Base-by-base conservation (phyloP, 129 eudicot species). In the Solidago caesia region DNA sequence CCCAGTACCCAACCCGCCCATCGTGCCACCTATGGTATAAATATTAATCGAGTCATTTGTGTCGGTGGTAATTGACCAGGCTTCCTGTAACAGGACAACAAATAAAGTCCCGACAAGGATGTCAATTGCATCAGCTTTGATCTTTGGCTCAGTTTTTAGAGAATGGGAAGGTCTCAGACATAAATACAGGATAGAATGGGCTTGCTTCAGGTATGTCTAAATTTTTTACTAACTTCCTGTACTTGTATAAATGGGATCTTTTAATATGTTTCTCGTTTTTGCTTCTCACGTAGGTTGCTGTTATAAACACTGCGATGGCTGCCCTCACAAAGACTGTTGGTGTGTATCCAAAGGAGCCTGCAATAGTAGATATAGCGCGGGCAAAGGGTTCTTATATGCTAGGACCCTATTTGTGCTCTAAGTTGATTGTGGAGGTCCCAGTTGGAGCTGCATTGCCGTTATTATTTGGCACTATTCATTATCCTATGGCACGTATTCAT, bases 241-340 rank as follows among this genome's bases (percentile, higher is more conserved):
- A 27, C 29, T 79, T 68, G 39, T 53, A 29, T 57, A 43, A 55
- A 65, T 29, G 61, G 33, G 42, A 48, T 67, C 41, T 66, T 65
- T 39, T 25, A 51, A 68, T 56, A 15, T 44, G 61, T 9, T 39
- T 67, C 42, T 75, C 33, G 47, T 69, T 14, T 45, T 58, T 27
- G 39, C 63, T 27, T 25, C 41, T 68, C 27, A 1, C 78, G 21
- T 79, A 95, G 99, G 97, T 95, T 85, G 94, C 99, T 70, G 99
- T 97, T 49, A 95, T 91, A 79, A 95, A 95, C 83, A 95, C 99
- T 29, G 99, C 99, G 68, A 95, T 95, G 99, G 99, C 99, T 75
- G 99, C 99, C 59, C 90, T 95, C 53, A 91, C 99, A 80, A 91
- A 95, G 72, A 95, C 99, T 4, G 97, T 85, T 13, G 89, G 99